Evolutionary conservation across 2,329 filamentous ascomycete species (phyloP), one percentile per base, ranked within the genome.

Genomic region (Sclerotiophoma versabilis): DNA sequence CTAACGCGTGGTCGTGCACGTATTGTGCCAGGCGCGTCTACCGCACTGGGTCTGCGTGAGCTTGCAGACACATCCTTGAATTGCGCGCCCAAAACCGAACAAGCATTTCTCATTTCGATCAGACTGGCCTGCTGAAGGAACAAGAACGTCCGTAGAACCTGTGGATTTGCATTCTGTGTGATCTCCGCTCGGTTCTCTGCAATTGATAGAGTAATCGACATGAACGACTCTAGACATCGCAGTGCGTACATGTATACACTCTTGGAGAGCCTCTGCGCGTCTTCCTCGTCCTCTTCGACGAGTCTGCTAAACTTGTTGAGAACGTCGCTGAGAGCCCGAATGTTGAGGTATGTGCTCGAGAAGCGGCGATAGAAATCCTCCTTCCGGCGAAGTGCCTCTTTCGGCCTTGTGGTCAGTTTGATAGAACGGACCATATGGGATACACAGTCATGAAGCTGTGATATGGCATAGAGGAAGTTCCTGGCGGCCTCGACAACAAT

Each of bases 21-120:
- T 22, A 73, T 55, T 19, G 71, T 73, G 29, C 65, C 60, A 33
- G 62, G 42, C 14, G 60, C 51, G 23, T 73, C 68, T 15, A 48
- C 36, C 27, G 39, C 62, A 34, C 53, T 66, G 7, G 66, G 66
- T 32, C 57, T 66, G 20, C 65, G 67, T n/a, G 57, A 59, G 20
- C 48, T 37, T 25, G 45, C 36, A n/a, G 63, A 57, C 7, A 60
- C 57, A 12, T 71, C 68, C 34, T 64, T 70, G 58, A 74, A 75
- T 20, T 74, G 68, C 5, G 70, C 72, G 12, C 81, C 80, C 43
- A 87, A 75, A 47, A 79, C 76, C 19, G 77, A 75, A 65, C 83
- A 84, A 33, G 84, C 82, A 66, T 87, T 87, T 44, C 83, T 81
- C 54, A 85, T 76, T 67, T 87, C 85, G 38, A 84, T 72, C 42